These are phyloP conservation scores for Mycosphaerelloides madeirae DNA, from an alignment of 2,329 filamentous ascomycete species.

Conservation along the genomic window DNA sequence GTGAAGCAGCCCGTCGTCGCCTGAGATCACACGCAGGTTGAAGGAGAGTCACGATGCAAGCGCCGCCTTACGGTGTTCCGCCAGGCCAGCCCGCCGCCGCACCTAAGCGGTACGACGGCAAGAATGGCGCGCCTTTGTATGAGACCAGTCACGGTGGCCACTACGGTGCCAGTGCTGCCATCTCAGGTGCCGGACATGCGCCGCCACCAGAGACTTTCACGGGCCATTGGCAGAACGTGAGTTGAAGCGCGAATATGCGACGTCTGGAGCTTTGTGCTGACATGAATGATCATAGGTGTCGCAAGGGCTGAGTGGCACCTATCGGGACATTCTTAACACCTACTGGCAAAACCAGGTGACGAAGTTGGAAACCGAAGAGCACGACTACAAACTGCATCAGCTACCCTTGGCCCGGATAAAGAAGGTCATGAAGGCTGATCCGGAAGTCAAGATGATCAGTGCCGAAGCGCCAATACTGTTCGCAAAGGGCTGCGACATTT, in stretches of 20 bases:
- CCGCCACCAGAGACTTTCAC: constrained; percentile 88
- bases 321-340: constrained; percentile 95
- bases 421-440: constrained; percentile 99
- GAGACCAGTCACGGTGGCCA: constrained; percentile 45
- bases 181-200: constrained; percentile 80
- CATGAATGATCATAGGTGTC: constrained; percentile 61
- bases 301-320: constrained; percentile 85
- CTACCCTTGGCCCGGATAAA: constrained; percentile 96
- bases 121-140: constrained; percentile 47
- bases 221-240: constrained; percentile 89
- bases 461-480: constrained; percentile 97
- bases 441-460: constrained; percentile 99
- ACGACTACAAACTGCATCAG: constrained; percentile 98
- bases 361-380: constrained; percentile 87
- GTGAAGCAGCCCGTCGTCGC: neutral
- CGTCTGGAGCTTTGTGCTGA: constrained; percentile 7
- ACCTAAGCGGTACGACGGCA: constrained; percentile 46
- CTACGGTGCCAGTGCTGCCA: constrained; percentile 55
- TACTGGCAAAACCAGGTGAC: constrained; percentile 99
- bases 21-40: neutral
- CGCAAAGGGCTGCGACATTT: constrained; percentile 97
- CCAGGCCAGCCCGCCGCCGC: constrained; percentile 28
- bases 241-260: constrained; percentile 28
- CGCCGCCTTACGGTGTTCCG: constrained; percentile 27
- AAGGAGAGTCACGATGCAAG: constrained; percentile 21